Percentiles rank a stretch among this genome's conserved stretches.
These are phyloP conservation scores for Adansonia grandidieri DNA, from an alignment of 441 rosid genomes.

Conservation along the genomic window DNA sequence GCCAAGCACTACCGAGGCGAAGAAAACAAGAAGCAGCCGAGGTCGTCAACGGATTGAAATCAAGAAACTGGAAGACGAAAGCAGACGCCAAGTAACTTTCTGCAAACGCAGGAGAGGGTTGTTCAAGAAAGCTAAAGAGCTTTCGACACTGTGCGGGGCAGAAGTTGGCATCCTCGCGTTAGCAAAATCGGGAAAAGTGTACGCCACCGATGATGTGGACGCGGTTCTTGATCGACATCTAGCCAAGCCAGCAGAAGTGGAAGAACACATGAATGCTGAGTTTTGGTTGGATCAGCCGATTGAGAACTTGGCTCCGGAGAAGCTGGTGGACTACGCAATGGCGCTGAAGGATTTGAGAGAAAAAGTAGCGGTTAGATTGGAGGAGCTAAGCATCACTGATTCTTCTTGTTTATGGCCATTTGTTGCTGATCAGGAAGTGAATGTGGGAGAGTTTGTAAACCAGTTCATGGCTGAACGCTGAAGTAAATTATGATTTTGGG, in stretches of 20 bases:
- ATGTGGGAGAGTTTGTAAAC: not conserved
- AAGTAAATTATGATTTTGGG: not conserved
- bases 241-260: slow-evolving; percentile 12
- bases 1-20: not conserved
- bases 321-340: slow-evolving; percentile 39
- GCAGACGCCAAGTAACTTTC: slow-evolving; percentile 37
- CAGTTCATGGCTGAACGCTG: not conserved
- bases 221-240: slow-evolving; percentile 33
- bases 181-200: slow-evolving; percentile 41
- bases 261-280: slow-evolving; percentile 16
- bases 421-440: not conserved
- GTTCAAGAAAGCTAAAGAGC: slow-evolving; percentile 51
- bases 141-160: slow-evolving; percentile 43
- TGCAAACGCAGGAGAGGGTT: slow-evolving; percentile 44
- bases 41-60: slow-evolving; percentile 41
- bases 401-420: not conserved
- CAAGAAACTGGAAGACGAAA: slow-evolving; percentile 33
- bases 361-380: slow-evolving; percentile 34
- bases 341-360: slow-evolving; percentile 41
- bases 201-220: slow-evolving; percentile 37
- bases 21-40: slow-evolving; percentile 25
- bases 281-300: slow-evolving; percentile 47
- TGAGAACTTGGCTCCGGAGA: slow-evolving; percentile 35
- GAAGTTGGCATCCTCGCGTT: slow-evolving; percentile 42
- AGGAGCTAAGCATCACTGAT: not conserved